phyloP scores from a whole-genome alignment of 1,139 yeast species.

The Geotrichum candidum region DNA sequence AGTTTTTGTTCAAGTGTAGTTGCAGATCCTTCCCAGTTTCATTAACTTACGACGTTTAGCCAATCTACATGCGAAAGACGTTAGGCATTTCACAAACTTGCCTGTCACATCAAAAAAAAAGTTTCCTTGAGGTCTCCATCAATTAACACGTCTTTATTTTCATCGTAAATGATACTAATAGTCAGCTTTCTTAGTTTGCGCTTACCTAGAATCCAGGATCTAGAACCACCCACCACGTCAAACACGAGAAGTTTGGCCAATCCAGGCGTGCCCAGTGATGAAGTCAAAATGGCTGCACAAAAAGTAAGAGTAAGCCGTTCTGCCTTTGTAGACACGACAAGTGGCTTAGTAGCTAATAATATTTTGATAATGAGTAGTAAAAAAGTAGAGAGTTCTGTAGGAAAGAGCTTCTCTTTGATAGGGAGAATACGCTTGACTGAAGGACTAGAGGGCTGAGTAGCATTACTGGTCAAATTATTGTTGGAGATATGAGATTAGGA shows the following conservation, averaged over 20 bases:
- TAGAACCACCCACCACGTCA: slow-evolving; percentile 49
- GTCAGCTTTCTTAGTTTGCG: slow-evolving; percentile 77
- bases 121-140: slow-evolving; percentile 96
- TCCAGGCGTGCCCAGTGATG: slow-evolving; percentile 68
- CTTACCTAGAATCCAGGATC: slow-evolving; percentile 78
- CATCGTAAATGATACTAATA: slow-evolving; percentile 76
- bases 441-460: slow-evolving; percentile 25
- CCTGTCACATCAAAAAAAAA: slow-evolving; percentile 81
- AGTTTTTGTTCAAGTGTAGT: slow-evolving; percentile 83
- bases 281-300: slow-evolving; percentile 71
- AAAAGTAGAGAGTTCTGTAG: slow-evolving; percentile 43
- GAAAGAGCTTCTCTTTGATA: slow-evolving; percentile 27
- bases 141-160: slow-evolving; percentile 47
- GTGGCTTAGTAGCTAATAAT: slow-evolving; percentile 58
- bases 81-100: slow-evolving; percentile 85
- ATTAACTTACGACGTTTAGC: slow-evolving; percentile 93
- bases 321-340: slow-evolving; percentile 55
- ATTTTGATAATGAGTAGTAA: slow-evolving; percentile 67
- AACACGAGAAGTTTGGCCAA: slow-evolving; percentile 69
- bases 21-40: slow-evolving; percentile 85
- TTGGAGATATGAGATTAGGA: slow-evolving; percentile 22
- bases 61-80: slow-evolving; percentile 85
- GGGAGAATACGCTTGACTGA: slow-evolving; percentile 28
- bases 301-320: slow-evolving; percentile 79
- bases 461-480: slow-evolving; percentile 20